These are phyloP conservation scores for Aspergillus intermedius DNA, from an alignment of 2,329 filamentous ascomycete species.

Conservation along the genomic window DNA sequence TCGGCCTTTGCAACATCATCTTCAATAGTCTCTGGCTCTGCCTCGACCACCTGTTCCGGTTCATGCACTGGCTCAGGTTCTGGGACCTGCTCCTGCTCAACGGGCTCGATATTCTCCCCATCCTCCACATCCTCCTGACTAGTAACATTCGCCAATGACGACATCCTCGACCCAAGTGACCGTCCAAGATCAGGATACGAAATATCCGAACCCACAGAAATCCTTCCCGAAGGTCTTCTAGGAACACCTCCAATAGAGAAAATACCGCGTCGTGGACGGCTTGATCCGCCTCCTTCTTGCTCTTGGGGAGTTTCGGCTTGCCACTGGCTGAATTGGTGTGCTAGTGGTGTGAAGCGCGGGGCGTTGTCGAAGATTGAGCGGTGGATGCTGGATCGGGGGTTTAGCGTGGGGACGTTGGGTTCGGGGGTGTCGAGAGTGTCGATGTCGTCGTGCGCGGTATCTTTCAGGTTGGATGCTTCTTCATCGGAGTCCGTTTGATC, in stretches of 20 bases:
- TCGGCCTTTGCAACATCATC: conserved; percentile 2
- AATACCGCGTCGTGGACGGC: conserved; percentile 22
- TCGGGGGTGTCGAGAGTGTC: not conserved
- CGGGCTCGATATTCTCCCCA: conserved; percentile 3
- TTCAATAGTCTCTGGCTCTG: conserved; percentile 1
- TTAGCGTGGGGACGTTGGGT: not conserved
- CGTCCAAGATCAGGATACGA: conserved; percentile 17
- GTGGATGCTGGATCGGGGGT: conserved; percentile 1
- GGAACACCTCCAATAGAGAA: conserved; percentile 30
- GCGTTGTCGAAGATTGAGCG: conserved; percentile 19
- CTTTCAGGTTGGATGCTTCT: not conserved
- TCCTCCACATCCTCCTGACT: conserved; percentile 9
- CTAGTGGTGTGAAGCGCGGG: conserved; percentile 59
- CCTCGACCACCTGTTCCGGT: conserved; percentile 1
- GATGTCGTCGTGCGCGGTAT: not conserved
- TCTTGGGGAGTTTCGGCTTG: conserved; percentile 49
- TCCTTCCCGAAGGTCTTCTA: conserved; percentile 10
- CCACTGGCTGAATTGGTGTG: conserved; percentile 58
- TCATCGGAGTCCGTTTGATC: not conserved
- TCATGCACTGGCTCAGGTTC: conserved; percentile 8
- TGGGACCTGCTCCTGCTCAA: not conserved
- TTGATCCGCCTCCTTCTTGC: conserved; percentile 25
- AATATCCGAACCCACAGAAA: conserved; percentile 6
- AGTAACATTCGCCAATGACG: conserved; percentile 4
- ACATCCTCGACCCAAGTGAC: conserved; percentile 11